These are phyloP conservation scores for Trebouxia sp. DNA, from an alignment of 139 green algal genomes.

Conservation along the genomic window DNA sequence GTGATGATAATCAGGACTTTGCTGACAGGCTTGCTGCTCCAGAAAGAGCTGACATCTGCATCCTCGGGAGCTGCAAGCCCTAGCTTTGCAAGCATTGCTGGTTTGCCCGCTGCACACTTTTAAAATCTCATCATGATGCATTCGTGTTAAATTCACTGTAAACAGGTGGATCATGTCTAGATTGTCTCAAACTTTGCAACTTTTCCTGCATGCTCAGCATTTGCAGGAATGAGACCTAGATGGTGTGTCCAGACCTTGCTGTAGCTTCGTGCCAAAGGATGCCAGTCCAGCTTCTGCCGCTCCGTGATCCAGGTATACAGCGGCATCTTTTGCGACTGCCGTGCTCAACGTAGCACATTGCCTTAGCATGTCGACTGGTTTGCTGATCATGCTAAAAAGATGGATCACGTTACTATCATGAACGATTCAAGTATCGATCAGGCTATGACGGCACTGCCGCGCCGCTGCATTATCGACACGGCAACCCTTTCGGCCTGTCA, in stretches of 20 bases:
- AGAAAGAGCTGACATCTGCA: not conserved
- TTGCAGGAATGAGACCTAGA: not conserved
- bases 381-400: slow-evolving; percentile 7
- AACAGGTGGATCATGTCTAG: not conserved
- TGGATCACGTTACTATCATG: too few species aligned
- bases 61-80: not conserved
- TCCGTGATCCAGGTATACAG: not conserved
- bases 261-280: not conserved
- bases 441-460: too few species aligned
- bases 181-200: not conserved
- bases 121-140: slow-evolving; percentile 38
- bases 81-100: slow-evolving; percentile 6
- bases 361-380: not conserved
- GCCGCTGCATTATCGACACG: too few species aligned
- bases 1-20: not conserved
- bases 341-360: not conserved
- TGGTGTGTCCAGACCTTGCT: not conserved
- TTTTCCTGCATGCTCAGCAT: too few species aligned
- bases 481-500: too few species aligned
- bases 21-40: not conserved
- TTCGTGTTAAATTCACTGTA: not conserved
- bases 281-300: not conserved
- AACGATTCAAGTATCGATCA: too few species aligned
- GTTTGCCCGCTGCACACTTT: slow-evolving; percentile 50
- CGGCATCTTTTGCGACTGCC: not conserved